Percentiles rank a stretch among this genome's conserved stretches.
phyloP scores from a whole-genome alignment of 1,284 basidiomycete genomes.

The Microbotryomycetes sp. region DNA sequence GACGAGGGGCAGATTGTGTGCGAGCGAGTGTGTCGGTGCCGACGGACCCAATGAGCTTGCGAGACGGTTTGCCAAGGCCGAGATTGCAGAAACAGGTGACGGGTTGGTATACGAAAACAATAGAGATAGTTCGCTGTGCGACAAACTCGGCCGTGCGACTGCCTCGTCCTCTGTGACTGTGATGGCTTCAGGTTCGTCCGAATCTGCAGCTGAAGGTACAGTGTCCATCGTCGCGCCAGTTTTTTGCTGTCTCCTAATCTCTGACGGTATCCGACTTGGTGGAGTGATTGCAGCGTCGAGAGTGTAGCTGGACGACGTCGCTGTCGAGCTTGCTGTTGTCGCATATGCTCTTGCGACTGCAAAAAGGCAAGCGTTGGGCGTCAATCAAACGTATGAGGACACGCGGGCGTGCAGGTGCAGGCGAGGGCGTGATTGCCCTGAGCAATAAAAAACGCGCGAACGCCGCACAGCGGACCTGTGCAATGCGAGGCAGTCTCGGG shows the following conservation, averaged over 20 bases:
- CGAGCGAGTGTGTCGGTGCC: slow-evolving; percentile 7
- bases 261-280: neutral
- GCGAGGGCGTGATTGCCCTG: too few relatives aligned
- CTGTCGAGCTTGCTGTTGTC: neutral
- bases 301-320: neutral
- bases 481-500: too few relatives aligned
- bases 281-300: neutral
- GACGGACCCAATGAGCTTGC: slow-evolving; percentile 7
- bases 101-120: slow-evolving; percentile 42
- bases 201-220: neutral
- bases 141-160: neutral
- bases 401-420: too few relatives aligned
- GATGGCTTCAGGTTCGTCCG: neutral
- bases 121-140: slow-evolving; percentile 16
- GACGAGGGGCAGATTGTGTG: slow-evolving; percentile 41
- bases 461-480: too few relatives aligned
- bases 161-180: neutral
- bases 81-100: slow-evolving; percentile 60
- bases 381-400: too few relatives aligned
- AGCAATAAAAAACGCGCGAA: too few relatives aligned
- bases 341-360: neutral
- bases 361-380: too few relatives aligned
- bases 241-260: neutral
- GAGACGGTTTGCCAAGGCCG: slow-evolving; percentile 60
- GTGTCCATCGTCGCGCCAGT: too few relatives aligned